These are phyloP conservation scores for Camillea tinctor DNA, from an alignment of 2,329 filamentous ascomycete species.

Conservation along the genomic window DNA sequence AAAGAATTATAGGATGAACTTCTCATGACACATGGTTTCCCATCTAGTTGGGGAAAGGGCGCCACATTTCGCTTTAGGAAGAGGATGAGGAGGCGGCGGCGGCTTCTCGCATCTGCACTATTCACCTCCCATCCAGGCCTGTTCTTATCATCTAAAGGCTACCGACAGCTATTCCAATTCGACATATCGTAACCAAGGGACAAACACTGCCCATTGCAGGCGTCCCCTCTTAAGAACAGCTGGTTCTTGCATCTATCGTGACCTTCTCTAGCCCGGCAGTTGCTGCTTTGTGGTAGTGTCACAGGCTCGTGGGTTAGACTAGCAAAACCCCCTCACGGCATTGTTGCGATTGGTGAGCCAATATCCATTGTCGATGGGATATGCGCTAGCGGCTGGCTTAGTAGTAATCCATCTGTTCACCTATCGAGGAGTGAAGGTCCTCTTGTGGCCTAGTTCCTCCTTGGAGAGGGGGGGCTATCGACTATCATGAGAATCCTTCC, in stretches of 20 bases:
- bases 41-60: not conserved
- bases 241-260: not conserved
- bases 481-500: not conserved
- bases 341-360: not conserved
- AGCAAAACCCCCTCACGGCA: not conserved
- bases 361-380: not conserved
- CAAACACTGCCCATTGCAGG: not conserved
- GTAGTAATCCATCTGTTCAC: not conserved
- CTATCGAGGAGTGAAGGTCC: not conserved
- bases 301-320: not conserved
- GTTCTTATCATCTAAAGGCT: not conserved
- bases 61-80: not conserved
- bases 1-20: not conserved
- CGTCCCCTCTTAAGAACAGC: not conserved
- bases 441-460: not conserved
- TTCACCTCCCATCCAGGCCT: not conserved
- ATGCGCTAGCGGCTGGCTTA: not conserved
- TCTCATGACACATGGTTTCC: not conserved
- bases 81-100: not conserved
- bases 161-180: not conserved
- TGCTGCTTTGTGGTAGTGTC: not conserved
- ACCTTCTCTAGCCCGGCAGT: not conserved
- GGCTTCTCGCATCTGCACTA: not conserved
- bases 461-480: not conserved
- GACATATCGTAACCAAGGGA: not conserved